A percentile compares a stretch with the other conserved stretches of the same genome.
These are phyloP conservation scores for Trichoderma koningiopsis DNA, from an alignment of 2,329 filamentous ascomycete genomes.

Conservation along the genomic window DNA sequence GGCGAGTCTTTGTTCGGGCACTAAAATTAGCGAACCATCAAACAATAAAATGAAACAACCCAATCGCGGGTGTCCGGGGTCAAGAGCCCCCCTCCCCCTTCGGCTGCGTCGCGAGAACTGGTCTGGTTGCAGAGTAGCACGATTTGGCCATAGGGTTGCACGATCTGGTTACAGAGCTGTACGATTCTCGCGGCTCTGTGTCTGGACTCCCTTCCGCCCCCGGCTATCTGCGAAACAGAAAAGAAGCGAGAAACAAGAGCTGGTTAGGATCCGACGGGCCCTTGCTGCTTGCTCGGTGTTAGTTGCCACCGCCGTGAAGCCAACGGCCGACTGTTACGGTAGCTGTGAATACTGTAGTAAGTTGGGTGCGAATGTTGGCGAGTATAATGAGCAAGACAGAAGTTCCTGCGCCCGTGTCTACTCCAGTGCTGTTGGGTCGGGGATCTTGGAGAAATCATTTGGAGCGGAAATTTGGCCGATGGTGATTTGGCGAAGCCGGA, in stretches of 20 bases:
- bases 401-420: neutral
- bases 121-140: constrained; percentile 14
- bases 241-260: neutral
- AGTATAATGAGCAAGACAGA: constrained; percentile 15
- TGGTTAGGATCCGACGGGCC: neutral
- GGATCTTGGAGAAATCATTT: neutral
- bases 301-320: neutral
- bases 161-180: neutral
- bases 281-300: neutral
- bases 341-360: neutral
- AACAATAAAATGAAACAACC: constrained; percentile 17
- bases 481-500: neutral
- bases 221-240: neutral
- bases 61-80: constrained; percentile 18
- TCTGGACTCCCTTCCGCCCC: neutral
- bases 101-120: constrained; percentile 17
- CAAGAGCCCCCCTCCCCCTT: constrained; percentile 6
- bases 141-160: constrained; percentile 9
- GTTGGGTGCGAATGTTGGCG: constrained; percentile 1
- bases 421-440: neutral
- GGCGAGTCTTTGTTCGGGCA: constrained; percentile 2
- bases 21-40: neutral
- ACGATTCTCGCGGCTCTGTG: neutral
- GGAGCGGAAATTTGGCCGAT: constrained; percentile 14
- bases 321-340: neutral